Evolutionary conservation across 768 basidiomycete genomes (phyloP).

Genomic region (Austroboletus festivus): DNA sequence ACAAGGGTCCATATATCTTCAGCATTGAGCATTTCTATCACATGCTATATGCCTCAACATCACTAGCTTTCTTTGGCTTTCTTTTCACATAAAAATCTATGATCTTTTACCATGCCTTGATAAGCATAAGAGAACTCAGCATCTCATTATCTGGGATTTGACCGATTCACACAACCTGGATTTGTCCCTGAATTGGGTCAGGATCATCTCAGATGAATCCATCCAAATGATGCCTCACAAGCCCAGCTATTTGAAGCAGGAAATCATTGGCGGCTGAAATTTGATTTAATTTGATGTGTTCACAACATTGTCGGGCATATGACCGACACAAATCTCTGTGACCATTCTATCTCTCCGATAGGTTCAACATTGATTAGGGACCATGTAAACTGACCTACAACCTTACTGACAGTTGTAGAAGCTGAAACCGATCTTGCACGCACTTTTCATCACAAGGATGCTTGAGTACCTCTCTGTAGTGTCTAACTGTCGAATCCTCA

Average conservation of each 20-base stretch:
- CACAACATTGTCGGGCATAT: no score
- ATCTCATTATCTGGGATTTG: conserved; percentile 94
- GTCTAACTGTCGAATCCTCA: conserved; percentile 81
- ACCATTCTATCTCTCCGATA: no score
- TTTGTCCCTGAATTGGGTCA: conserved; percentile 65
- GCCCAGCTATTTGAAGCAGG: conserved; percentile 77
- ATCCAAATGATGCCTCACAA: conserved; percentile 76
- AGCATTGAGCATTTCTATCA: conserved; percentile 76
- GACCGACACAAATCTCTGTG: no score
- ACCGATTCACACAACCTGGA: conserved; percentile 86
- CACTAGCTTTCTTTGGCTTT: conserved; percentile 41
- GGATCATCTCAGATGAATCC: conserved; percentile 58
- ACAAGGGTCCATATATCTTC: conserved; percentile 1
- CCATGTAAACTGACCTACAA: conserved; percentile 60
- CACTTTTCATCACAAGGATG: conserved; percentile 78
- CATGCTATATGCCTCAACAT: conserved; percentile 71
- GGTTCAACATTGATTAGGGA: conserved; percentile 92
- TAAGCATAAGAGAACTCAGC: conserved; percentile 74
- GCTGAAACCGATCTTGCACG: conserved; percentile 86
- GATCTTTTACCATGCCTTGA: no score
- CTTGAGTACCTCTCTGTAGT: conserved; percentile 85
- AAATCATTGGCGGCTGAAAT: conserved; percentile 70
- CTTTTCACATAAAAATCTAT: no score
- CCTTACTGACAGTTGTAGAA: conserved; percentile 40
- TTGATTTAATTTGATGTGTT: no score